These are phyloP conservation scores for Lipomyces kockii DNA, from an alignment of 805 yeast species.

Conservation along the genomic window DNA sequence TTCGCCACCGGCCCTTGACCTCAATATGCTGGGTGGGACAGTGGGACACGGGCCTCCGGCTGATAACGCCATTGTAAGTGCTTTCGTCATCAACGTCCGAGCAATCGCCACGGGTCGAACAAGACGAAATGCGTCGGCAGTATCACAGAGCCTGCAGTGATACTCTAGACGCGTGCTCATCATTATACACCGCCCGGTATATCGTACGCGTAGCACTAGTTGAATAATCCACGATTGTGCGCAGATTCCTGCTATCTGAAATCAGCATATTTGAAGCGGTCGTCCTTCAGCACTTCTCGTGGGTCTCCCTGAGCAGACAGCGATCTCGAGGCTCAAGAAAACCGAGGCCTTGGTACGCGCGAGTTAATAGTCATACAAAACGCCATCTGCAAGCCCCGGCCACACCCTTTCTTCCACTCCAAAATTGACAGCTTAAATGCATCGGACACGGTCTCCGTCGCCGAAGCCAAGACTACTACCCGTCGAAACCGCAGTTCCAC, in stretches of 20 bases:
- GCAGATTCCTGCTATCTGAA: not conserved
- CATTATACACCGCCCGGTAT: too few species aligned
- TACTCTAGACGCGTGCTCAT: not conserved
- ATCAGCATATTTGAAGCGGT: not conserved
- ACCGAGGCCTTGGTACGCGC: too few species aligned
- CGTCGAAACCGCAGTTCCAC: not conserved
- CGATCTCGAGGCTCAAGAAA: not conserved
- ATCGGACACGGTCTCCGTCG: not conserved
- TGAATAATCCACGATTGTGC: not conserved
- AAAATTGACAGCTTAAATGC: slow-evolving; percentile 6
- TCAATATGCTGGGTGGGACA: not conserved
- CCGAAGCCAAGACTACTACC: not conserved
- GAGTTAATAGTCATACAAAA: not conserved
- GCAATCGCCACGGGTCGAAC: not conserved
- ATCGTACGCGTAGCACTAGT: too few species aligned
- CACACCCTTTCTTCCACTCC: not conserved
- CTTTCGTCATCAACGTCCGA: not conserved
- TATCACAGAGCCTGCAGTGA: not conserved
- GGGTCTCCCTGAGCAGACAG: not conserved
- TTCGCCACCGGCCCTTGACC: not conserved
- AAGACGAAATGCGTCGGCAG: not conserved
- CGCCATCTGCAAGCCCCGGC: not conserved
- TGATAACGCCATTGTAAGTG: not conserved
- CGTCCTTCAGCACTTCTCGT: not conserved
- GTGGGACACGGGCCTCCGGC: slow-evolving; percentile 1